Conservation (phyloP, 208 protist species). For the Acanthamoeba healyi region DNA sequence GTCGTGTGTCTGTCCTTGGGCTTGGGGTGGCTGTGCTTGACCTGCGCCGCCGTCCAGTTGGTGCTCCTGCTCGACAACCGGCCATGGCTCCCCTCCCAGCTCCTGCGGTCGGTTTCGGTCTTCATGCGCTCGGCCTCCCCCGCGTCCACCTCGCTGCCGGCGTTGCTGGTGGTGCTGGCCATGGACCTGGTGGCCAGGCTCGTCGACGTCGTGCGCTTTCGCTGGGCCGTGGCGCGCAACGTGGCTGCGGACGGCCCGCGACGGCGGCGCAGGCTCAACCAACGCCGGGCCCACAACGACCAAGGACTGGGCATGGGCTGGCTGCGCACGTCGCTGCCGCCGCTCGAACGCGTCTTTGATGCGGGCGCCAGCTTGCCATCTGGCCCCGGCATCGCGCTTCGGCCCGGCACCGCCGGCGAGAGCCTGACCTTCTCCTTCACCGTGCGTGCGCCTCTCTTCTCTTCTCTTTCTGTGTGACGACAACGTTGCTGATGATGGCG, state of each 20-base stretch:
- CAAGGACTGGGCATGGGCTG: not conserved
- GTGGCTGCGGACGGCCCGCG: no score
- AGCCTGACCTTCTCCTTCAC: conserved; percentile 11
- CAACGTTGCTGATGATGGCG: not conserved
- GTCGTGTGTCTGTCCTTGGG: not conserved
- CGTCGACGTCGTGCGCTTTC: not conserved
- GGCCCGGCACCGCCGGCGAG: not conserved
- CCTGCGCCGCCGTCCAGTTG: not conserved
- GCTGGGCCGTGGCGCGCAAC: not conserved
- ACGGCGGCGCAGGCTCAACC: no score
- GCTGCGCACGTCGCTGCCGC: conserved; percentile 9
- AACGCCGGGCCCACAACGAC: no score
- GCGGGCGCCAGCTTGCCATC: not conserved
- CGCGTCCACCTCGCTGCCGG: not conserved
- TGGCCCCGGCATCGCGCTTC: not conserved
- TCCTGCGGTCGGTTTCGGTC: not conserved
- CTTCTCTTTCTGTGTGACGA: not conserved
- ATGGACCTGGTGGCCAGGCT: not conserved
- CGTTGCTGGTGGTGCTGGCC: not conserved
- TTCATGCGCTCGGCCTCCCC: not conserved
- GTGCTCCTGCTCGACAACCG: not conserved
- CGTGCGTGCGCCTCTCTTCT: not conserved
- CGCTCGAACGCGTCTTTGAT: not conserved
- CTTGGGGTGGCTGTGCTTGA: not conserved
- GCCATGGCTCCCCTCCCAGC: conserved; percentile 1